Evolutionary conservation across 441 rosid genomes (phyloP).

Genomic region (Geranium incanum): DNA sequence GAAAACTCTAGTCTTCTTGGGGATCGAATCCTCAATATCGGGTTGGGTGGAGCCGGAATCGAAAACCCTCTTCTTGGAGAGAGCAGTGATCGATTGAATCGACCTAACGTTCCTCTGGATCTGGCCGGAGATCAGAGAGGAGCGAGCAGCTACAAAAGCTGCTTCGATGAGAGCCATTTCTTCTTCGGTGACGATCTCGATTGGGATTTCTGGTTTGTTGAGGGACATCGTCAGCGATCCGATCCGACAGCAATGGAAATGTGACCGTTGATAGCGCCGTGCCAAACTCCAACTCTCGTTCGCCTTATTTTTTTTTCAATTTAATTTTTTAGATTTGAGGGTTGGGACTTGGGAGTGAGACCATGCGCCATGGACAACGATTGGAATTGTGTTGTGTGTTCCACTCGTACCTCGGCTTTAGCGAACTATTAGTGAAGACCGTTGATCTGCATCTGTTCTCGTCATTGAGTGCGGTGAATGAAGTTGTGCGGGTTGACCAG

Average conservation of each 20-base stretch:
- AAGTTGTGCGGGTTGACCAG: too few relatives aligned
- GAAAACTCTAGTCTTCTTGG: conserved; percentile 23
- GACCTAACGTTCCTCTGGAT: conserved; percentile 29
- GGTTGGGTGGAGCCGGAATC: conserved; percentile 15
- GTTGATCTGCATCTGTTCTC: too few relatives aligned
- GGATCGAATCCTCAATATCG: conserved; percentile 59
- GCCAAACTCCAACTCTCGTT: background rate
- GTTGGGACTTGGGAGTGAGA: background rate
- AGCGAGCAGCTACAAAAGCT: conserved; percentile 51
- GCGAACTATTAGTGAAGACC: too few relatives aligned
- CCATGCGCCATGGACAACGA: background rate
- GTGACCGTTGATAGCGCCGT: conserved; percentile 2
- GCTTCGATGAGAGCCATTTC: conserved; percentile 81
- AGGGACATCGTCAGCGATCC: conserved; percentile 14
- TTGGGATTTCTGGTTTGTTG: conserved; percentile 41
- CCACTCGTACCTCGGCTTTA: background rate
- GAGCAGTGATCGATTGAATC: conserved; percentile 27
- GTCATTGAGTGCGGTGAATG: too few relatives aligned
- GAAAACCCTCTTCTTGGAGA: conserved; percentile 36
- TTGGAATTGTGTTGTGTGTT: background rate
- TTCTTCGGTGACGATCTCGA: conserved; percentile 72
- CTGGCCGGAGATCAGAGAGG: conserved; percentile 22
- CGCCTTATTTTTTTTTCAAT: background rate
- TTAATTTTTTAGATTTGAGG: background rate
- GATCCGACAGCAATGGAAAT: background rate